phyloP scores from a whole-genome alignment of 2,329 filamentous ascomycete genomes.

The Xylaria sp. region DNA sequence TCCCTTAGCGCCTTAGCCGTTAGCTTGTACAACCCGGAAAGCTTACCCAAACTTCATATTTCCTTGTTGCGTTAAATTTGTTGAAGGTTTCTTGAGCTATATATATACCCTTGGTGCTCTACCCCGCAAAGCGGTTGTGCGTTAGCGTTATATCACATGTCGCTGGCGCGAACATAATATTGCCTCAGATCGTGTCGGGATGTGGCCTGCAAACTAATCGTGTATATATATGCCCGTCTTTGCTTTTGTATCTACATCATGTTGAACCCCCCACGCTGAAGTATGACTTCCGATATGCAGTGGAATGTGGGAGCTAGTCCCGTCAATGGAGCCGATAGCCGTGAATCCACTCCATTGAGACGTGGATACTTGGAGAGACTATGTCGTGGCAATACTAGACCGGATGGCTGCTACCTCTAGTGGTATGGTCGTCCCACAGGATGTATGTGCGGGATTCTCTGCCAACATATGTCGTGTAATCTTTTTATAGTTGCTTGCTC shows the following conservation, averaged over 20 bases:
- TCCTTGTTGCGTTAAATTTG: not conserved
- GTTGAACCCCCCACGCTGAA: not conserved
- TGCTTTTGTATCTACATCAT: not conserved
- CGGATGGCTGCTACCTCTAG: not conserved
- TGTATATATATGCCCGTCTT: not conserved
- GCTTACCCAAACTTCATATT: not conserved
- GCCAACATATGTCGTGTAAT: not conserved
- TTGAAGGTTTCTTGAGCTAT: not conserved
- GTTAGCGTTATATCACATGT: not conserved
- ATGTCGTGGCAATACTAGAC: not conserved
- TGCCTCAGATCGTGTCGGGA: not conserved
- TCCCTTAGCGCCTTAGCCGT: constrained; percentile 23
- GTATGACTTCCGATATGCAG: not conserved
- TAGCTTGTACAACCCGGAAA: not conserved
- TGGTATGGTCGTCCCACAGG: not conserved
- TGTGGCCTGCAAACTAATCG: not conserved
- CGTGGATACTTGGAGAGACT: not conserved
- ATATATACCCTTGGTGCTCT: not conserved
- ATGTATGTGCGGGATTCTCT: not conserved
- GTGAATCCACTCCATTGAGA: constrained; percentile 2
- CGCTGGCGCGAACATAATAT: constrained; percentile 6
- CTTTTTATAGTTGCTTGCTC: not conserved
- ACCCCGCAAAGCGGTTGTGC: not conserved
- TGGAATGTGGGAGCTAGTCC: not conserved
- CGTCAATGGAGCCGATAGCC: constrained; percentile 1